Evolutionary conservation across 2,329 filamentous ascomycete species (phyloP), one percentile per base, ranked within the genome.

Genomic region (Whalleya microplaca): DNA sequence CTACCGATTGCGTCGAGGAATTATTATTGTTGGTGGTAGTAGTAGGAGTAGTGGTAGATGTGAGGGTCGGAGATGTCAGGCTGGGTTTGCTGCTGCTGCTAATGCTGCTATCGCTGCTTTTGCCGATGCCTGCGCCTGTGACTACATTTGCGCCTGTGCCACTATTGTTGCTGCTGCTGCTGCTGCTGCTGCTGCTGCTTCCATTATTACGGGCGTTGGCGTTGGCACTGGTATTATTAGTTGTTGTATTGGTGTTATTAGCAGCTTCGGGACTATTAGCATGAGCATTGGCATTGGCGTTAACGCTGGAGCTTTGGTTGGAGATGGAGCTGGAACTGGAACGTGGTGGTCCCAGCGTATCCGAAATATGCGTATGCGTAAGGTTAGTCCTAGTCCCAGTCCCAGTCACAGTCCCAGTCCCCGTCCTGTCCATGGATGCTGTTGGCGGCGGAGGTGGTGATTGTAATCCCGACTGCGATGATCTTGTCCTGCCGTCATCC

Each of bases 41-140:
- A n/a, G n/a, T n/a, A n/a, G n/a, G n/a, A n/a, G 67, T 67, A 55
- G 66, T 58, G 32, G 9, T 16, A 12, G 32, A 12, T 61, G 66
- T 56, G 61, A 65, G 58, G 58, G 66, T 69, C 65, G 65, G 69
- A 64, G 68, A 68, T 61, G 66, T 69, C 66, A 64, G 63, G 48
- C 47, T 55, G 52, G 42, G 45, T 47, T 49, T 41, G 46, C 50
- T 59, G 47, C 44, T 58, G 49, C 45, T 57, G 42, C 46, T 41
- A 44, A 48, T 59, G 47, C 44, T 58, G 49, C 45, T 57, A 48
- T 43, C 47, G 23, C 45, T 53, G n/a, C 23, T 55, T 53, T 44
- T 45, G 50, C 52, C 48, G 46, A 46, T 53, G 53, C 46, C 47
- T 51, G 52, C 43, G 29, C 52, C 52, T 27, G 42, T 42, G 43